phyloP scores from a whole-genome alignment of 352 stramenopile species.

The Nothophytophthora sp. region DNA sequence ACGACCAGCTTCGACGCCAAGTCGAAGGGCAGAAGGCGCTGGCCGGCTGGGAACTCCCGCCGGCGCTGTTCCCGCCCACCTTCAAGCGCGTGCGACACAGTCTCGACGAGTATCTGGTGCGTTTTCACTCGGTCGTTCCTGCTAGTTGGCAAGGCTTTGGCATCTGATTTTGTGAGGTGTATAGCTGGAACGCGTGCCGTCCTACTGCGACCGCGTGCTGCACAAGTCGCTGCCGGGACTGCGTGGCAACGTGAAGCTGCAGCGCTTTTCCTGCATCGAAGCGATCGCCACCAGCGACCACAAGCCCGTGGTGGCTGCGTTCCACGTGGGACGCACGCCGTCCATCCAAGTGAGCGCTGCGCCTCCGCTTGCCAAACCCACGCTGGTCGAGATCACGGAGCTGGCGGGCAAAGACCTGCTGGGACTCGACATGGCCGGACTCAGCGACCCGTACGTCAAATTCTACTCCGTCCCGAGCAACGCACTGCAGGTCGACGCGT shows the following conservation, averaged over 20 bases:
- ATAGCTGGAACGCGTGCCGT: slow-evolving; percentile 74
- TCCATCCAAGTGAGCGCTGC: slow-evolving; percentile 20
- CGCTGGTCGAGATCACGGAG: slow-evolving; percentile 61
- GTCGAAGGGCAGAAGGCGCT: slow-evolving; percentile 60
- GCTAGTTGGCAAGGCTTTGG: too few species aligned
- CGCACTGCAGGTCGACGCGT: slow-evolving; percentile 49
- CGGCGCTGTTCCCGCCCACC: slow-evolving; percentile 73
- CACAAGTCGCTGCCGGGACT: slow-evolving; percentile 78
- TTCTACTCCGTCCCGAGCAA: slow-evolving; percentile 68
- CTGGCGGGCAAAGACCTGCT: slow-evolving; percentile 59
- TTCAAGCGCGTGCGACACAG: slow-evolving; percentile 81
- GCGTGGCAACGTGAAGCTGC: slow-evolving; percentile 49
- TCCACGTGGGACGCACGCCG: slow-evolving; percentile 43
- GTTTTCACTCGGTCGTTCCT: slow-evolving; percentile 2
- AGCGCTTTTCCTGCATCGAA: slow-evolving; percentile 60
- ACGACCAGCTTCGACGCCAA: slow-evolving; percentile 81
- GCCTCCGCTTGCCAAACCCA: slow-evolving; percentile 37
- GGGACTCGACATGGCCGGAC: slow-evolving; percentile 74
- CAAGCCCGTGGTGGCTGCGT: slow-evolving; percentile 74
- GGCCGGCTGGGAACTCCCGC: slow-evolving; percentile 58
- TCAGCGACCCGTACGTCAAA: slow-evolving; percentile 85
- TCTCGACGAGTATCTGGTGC: slow-evolving; percentile 30
- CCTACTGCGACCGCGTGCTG: slow-evolving; percentile 85
- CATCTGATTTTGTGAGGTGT: too few species aligned
- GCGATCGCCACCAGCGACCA: slow-evolving; percentile 81